These are phyloP conservation scores for Aphanoascus verrucosus DNA, from an alignment of 2,329 filamentous ascomycete genomes.

Conservation along the genomic window DNA sequence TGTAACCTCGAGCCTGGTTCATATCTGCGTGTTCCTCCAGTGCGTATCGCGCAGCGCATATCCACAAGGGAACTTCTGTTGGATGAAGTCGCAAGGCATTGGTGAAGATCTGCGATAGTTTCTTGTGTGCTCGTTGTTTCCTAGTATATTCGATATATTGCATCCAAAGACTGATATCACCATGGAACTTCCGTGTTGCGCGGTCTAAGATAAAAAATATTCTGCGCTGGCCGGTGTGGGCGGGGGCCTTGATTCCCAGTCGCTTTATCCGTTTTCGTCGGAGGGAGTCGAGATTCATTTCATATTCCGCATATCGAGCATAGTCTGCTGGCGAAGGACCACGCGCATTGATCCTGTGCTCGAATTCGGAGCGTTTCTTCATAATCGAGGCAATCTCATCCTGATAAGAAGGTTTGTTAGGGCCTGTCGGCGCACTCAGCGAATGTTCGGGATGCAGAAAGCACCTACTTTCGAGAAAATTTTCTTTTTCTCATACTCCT, in stretches of 20 bases:
- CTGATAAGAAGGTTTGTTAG: conserved; percentile 33
- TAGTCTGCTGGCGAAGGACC: conserved; percentile 69
- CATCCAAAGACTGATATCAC: conserved; percentile 72
- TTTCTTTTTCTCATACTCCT: conserved; percentile 82
- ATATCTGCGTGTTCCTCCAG: conserved; percentile 77
- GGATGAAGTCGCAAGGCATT: conserved; percentile 75
- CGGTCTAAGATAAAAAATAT: conserved; percentile 86
- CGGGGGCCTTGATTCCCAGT: conserved; percentile 61
- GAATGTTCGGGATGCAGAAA: conserved; percentile 9
- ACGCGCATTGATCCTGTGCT: conserved; percentile 78
- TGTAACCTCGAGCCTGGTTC: conserved; percentile 67
- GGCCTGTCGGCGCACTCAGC: neutral
- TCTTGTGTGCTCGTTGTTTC: conserved; percentile 53
- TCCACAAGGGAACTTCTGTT: conserved; percentile 71
- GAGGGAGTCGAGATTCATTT: conserved; percentile 59
- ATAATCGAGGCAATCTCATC: conserved; percentile 85
- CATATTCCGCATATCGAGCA: conserved; percentile 66
- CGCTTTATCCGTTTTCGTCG: conserved; percentile 74
- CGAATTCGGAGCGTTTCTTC: conserved; percentile 81
- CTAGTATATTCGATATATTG: conserved; percentile 78
- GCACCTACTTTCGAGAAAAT: conserved; percentile 65
- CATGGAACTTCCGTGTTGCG: conserved; percentile 71
- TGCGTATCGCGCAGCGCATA: conserved; percentile 65
- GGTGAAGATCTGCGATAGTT: conserved; percentile 50
- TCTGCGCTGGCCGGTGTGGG: conserved; percentile 64